Evolutionary conservation across 179 eudicot species (phyloP), one percentile per base, ranked within the genome.

Genomic region (Silene coronaria): DNA sequence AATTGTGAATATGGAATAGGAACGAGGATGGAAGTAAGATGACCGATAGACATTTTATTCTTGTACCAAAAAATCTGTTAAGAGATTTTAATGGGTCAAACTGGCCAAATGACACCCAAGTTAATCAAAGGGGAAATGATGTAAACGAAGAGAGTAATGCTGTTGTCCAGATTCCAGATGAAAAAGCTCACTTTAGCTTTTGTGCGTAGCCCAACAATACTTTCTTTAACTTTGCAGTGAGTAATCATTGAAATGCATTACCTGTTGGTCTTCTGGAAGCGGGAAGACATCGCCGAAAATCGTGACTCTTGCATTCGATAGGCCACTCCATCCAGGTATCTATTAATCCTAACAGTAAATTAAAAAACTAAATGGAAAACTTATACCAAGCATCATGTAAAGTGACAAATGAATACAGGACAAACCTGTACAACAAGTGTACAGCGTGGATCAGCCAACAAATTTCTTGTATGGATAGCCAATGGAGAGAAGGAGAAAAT

Each of bases 251-350:
- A 55, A 5, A 16, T 36, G 57, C 60, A 78, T 71, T 73, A 96
- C 99, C 99, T 96, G 99, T 75, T 92, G 86, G 64, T 87, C 86
- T 83, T 92, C 94, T 61, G 92, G 89, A 77, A 96, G 96, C 0
- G 99, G 99, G 73, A 55, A 80, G 75, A 96, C 94, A 72, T 96
- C 97, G 1, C 99, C 99, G 59, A 96, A 93, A 59, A 96, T 89
- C 61, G 99, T 93, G 46, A 93, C 99, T 83, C 99, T 88, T 17
- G 99, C 99, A 86, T 96, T 96, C 61, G 99, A 96, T 83, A 96
- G 85, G 82, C 99, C 91, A 86, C 97, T 96, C 99, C 97, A 95
- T 79, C 99, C 99, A 78, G 99, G 99, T 81, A 92, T 87, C 99
- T 96, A 85, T 72, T 48, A 78, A 84, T 65, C 77, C 81, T 60